These are phyloP conservation scores for Pythium monospermum DNA, from an alignment of 352 stramenopile genomes.

Conservation along the genomic window DNA sequence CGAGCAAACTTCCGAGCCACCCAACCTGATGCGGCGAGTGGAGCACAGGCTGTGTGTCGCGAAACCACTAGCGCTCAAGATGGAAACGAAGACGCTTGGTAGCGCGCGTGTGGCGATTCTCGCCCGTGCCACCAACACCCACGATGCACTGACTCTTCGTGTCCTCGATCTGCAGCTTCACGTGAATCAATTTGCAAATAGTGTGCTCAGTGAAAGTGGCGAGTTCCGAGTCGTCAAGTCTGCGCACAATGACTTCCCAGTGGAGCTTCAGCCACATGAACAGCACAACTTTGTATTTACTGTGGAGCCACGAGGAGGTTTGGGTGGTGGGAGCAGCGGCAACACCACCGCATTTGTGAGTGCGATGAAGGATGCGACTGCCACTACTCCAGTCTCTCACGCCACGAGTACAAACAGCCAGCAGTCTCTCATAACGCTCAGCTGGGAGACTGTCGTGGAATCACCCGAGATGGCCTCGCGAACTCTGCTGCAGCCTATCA, in stretches of 20 bases:
- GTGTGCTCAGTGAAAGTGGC: neutral
- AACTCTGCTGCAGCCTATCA: conserved; percentile 35
- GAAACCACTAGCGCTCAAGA: conserved; percentile 54
- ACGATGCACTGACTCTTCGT: conserved; percentile 31
- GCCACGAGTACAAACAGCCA: conserved; percentile 16
- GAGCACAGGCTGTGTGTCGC: conserved; percentile 43
- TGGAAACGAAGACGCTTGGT: conserved; percentile 44
- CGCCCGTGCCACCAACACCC: conserved; percentile 40
- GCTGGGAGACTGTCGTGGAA: conserved; percentile 37
- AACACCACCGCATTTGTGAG: neutral
- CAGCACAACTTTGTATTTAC: conserved; percentile 54
- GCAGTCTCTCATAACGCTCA: conserved; percentile 56
- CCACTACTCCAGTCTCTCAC: neutral
- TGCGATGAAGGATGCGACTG: conserved; percentile 1
- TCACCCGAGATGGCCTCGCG: neutral
- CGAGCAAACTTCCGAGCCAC: conserved; percentile 34
- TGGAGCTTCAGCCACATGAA: conserved; percentile 42
- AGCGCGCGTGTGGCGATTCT: conserved; percentile 40
- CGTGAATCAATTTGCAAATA: conserved; percentile 31
- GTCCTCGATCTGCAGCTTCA: conserved; percentile 66
- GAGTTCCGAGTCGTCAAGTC: conserved; percentile 18
- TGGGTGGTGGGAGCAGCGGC: neutral
- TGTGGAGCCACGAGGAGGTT: conserved; percentile 4
- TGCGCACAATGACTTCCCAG: conserved; percentile 46
- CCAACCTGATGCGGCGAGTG: conserved; percentile 37